These are phyloP conservation scores for Saprolegnia parasitica DNA, from an alignment of 352 stramenopile genomes.

Conservation along the genomic window DNA sequence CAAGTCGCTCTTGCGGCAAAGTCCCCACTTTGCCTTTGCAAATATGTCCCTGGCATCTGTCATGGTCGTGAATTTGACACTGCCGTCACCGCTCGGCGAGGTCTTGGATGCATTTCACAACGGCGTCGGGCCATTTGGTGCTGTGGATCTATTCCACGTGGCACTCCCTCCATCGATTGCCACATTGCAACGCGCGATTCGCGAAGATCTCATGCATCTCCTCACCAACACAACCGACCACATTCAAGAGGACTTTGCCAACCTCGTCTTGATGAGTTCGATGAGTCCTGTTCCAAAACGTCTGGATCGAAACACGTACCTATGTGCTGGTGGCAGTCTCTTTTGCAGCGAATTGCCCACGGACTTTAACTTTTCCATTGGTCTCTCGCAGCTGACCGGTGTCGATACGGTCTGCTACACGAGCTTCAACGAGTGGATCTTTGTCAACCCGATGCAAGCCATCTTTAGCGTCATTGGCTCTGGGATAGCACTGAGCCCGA, in stretches of 20 bases:
- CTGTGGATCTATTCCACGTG: slow-evolving; percentile 10
- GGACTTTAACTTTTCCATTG: neutral
- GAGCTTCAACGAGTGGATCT: neutral
- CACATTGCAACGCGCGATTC: neutral
- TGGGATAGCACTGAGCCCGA: neutral
- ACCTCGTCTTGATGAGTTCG: neutral
- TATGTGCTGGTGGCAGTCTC: slow-evolving; percentile 1
- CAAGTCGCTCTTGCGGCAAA: slow-evolving; percentile 9
- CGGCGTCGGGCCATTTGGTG: slow-evolving; percentile 18
- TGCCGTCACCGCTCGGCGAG: neutral
- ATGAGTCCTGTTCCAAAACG: slow-evolving; percentile 1
- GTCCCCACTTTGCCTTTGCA: slow-evolving; percentile 12
- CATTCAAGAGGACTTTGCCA: neutral
- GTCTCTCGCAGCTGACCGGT: neutral
- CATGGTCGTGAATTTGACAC: slow-evolving; percentile 1
- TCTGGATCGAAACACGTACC: neutral
- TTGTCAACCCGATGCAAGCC: neutral
- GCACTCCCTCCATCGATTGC: neutral
- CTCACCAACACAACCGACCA: neutral
- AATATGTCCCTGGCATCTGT: neutral
- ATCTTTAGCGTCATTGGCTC: neutral
- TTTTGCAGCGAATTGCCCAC: neutral
- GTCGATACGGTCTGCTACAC: neutral
- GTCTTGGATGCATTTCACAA: neutral
- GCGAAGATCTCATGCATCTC: too few relatives aligned